Evolutionary conservation across 495 filamentous ascomycete genomes (phyloP).

Genomic region (Aspergillus panamensis): DNA sequence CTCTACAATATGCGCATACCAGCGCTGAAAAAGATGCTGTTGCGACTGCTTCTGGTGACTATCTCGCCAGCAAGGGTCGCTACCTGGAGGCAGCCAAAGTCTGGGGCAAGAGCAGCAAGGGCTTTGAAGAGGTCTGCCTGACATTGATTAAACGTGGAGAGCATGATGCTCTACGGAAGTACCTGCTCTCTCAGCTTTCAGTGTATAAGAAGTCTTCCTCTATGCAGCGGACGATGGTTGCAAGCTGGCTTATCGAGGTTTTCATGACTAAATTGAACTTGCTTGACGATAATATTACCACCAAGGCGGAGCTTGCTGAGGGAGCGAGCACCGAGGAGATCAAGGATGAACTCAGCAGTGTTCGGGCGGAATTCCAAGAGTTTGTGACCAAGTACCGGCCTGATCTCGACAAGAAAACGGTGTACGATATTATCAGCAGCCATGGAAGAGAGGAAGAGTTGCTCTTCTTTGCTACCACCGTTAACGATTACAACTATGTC

Average conservation of each 20-base stretch:
- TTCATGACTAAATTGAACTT: slow-evolving; percentile 97
- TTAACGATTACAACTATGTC: slow-evolving; percentile 91
- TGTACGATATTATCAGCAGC: slow-evolving; percentile 92
- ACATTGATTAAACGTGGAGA: slow-evolving; percentile 85
- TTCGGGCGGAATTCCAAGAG: slow-evolving; percentile 78
- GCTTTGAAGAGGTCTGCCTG: slow-evolving; percentile 92
- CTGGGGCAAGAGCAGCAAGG: slow-evolving; percentile 93
- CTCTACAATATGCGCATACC: slow-evolving; percentile 72
- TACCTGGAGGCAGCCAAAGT: slow-evolving; percentile 82
- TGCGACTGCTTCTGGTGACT: slow-evolving; percentile 84
- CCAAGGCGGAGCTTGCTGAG: slow-evolving; percentile 78
- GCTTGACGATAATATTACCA: slow-evolving; percentile 89
- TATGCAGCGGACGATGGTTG: slow-evolving; percentile 95
- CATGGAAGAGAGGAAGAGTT: slow-evolving; percentile 93
- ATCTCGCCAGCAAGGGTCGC: slow-evolving; percentile 71
- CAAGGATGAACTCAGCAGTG: slow-evolving; percentile 62
- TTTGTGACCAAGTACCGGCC: slow-evolving; percentile 79
- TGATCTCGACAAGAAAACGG: slow-evolving; percentile 86
- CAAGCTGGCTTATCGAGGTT: slow-evolving; percentile 90
- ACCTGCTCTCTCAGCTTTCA: slow-evolving; percentile 78
- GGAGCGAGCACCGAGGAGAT: slow-evolving; percentile 65
- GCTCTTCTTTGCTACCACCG: slow-evolving; percentile 79
- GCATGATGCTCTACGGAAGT: slow-evolving; percentile 87
- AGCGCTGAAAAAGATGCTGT: slow-evolving; percentile 81
- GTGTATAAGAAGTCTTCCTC: slow-evolving; percentile 75